Conservation (phyloP, 2,329 filamentous ascomycete genomes). For the Aotearoamyces nothofagi region DNA sequence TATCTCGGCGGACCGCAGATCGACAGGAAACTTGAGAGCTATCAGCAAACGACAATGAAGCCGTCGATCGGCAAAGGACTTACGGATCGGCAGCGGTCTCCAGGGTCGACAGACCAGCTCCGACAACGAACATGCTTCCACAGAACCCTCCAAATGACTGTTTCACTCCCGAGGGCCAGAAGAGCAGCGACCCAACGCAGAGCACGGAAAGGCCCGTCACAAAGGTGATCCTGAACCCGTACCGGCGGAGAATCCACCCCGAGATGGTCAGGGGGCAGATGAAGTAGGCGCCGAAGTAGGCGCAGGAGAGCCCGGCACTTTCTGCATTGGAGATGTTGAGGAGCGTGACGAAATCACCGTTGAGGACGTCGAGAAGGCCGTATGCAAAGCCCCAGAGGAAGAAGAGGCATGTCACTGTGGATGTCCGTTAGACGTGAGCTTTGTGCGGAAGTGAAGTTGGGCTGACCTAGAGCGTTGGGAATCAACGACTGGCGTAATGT, state of each 20-base stretch:
- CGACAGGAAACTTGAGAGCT: conserved; percentile 12
- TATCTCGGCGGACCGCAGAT: conserved; percentile 54
- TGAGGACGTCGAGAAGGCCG: conserved; percentile 25
- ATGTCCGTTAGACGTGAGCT: too few relatives aligned
- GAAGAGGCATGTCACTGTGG: conserved; percentile 33
- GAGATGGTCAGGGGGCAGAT: conserved; percentile 50
- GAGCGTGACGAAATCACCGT: conserved; percentile 24
- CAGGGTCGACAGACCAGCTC: conserved; percentile 55
- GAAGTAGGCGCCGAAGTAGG: conserved; percentile 41
- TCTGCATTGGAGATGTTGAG: conserved; percentile 17
- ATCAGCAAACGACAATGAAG: too few relatives aligned
- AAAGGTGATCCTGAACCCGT: conserved; percentile 47
- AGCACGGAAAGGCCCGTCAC: conserved; percentile 52
- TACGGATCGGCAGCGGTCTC: conserved; percentile 60
- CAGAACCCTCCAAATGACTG: conserved; percentile 5
- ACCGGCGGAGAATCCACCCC: conserved; percentile 50
- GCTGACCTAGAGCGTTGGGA: too few relatives aligned
- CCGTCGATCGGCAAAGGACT: too few relatives aligned
- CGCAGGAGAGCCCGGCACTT: conserved; percentile 7
- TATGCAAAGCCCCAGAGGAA: conserved; percentile 34
- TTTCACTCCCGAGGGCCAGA: conserved; percentile 33
- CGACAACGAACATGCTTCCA: conserved; percentile 42
- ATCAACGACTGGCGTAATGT: too few relatives aligned
- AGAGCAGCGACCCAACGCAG: too few relatives aligned
- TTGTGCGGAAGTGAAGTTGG: too few relatives aligned